A percentile compares a stretch with the other conserved stretches of the same genome.
Evolutionary conservation across 179 eudicot species (phyloP).

Genomic region (Pouteria campechiana): DNA sequence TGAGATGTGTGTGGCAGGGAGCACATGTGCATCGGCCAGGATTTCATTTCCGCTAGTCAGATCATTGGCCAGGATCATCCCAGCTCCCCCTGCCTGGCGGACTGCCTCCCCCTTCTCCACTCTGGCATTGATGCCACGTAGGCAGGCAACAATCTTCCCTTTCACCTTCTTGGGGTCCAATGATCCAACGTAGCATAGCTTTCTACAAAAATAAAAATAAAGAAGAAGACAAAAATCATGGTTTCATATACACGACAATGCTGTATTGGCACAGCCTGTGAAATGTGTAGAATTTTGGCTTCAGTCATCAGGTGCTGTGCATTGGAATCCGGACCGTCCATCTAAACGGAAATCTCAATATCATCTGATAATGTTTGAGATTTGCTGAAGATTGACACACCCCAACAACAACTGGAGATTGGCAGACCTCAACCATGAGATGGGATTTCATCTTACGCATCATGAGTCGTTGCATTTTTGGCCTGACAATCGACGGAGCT

Average conservation of each 20-base stretch:
- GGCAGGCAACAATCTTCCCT: constrained; percentile 38
- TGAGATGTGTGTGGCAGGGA: constrained; percentile 51
- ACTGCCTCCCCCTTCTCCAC: constrained; percentile 34
- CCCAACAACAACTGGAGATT: neutral
- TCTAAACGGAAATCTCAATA: no score
- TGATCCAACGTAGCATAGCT: constrained; percentile 15
- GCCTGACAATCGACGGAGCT: constrained; percentile 14
- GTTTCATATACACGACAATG: no score
- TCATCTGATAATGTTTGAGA: no score
- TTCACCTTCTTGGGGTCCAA: constrained; percentile 29
- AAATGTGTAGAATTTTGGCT: neutral
- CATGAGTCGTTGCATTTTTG: constrained; percentile 3
- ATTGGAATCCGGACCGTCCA: no score
- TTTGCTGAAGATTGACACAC: neutral
- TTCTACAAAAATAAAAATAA: constrained; percentile 7
- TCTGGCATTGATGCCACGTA: constrained; percentile 31
- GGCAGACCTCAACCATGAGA: neutral
- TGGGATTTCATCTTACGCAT: constrained; percentile 32
- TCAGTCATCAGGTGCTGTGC: no score
- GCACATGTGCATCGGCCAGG: constrained; percentile 36
- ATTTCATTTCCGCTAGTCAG: constrained; percentile 16
- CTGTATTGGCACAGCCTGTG: no score
- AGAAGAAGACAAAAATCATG: no score
- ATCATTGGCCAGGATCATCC: constrained; percentile 57
- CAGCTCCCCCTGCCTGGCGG: constrained; percentile 42